Conservation (phyloP, 176 grass and related monocot species). For the Melocanna baccifera region DNA sequence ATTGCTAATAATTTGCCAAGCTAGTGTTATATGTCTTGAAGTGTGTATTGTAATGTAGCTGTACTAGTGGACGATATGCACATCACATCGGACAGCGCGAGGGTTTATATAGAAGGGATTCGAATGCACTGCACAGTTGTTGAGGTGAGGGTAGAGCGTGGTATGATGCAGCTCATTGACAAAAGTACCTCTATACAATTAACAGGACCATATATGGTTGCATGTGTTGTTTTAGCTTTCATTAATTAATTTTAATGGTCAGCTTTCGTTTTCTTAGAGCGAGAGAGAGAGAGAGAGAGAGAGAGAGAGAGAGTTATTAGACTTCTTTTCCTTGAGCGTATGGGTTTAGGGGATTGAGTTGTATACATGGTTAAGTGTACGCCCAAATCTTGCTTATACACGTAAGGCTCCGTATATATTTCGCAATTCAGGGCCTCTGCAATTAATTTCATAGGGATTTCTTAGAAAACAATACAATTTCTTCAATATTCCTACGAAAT, state of each 20-base stretch:
- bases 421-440: background rate
- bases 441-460: background rate
- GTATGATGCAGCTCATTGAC: background rate
- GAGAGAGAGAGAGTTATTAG: background rate
- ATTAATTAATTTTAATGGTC: background rate
- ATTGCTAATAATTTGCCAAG: background rate
- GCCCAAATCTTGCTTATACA: background rate
- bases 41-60: background rate
- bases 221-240: background rate
- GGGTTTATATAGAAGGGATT: conserved; percentile 19
- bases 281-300: background rate
- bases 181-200: background rate
- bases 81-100: background rate
- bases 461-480: background rate
- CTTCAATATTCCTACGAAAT: background rate
- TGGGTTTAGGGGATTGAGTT: too few relatives aligned
- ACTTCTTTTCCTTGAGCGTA: background rate
- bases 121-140: background rate
- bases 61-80: background rate
- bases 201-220: background rate
- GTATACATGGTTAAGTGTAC: background rate
- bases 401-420: background rate
- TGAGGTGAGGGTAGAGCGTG: background rate
- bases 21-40: background rate
- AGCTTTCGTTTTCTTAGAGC: background rate